Percentiles rank a stretch among this genome's conserved stretches.
These are phyloP conservation scores for Fusarium buxicola DNA, from an alignment of 2,329 filamentous ascomycete genomes.

Conservation along the genomic window DNA sequence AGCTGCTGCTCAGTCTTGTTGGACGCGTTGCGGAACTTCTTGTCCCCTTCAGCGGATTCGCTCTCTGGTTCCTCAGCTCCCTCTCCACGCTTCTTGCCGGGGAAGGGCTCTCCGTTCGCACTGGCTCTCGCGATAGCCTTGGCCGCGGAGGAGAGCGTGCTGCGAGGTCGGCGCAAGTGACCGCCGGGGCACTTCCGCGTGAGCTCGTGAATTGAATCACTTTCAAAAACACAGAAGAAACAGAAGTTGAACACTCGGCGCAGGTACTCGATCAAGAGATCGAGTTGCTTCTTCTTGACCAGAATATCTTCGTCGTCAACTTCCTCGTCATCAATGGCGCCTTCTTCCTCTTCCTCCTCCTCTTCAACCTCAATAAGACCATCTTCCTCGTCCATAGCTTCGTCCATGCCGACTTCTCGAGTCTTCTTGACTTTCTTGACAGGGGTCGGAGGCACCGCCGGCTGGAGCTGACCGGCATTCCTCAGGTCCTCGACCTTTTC, in stretches of 20 bases:
- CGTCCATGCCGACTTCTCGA: slow-evolving; percentile 69
- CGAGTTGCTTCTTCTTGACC: slow-evolving; percentile 95
- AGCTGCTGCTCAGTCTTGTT: slow-evolving; percentile 91
- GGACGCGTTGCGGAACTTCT: slow-evolving; percentile 75
- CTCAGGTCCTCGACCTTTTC: slow-evolving; percentile 86
- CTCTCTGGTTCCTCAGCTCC: slow-evolving; percentile 71
- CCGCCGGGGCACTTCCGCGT: slow-evolving; percentile 96
- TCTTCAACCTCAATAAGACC: slow-evolving; percentile 79
- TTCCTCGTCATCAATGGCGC: slow-evolving; percentile 84
- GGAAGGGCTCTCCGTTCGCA: slow-evolving; percentile 84
- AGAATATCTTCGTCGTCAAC: slow-evolving; percentile 90
- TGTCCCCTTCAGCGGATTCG: slow-evolving; percentile 65
- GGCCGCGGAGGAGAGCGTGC: slow-evolving; percentile 83
- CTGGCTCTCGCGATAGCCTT: slow-evolving; percentile 89
- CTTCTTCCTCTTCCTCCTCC: slow-evolving; percentile 86
- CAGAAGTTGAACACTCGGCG: slow-evolving; percentile 98
- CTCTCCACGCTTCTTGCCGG: slow-evolving; percentile 79
- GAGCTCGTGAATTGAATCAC: slow-evolving; percentile 95
- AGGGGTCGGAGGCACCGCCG: slow-evolving; percentile 64
- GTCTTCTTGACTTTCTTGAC: slow-evolving; percentile 71
- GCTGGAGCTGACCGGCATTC: slow-evolving; percentile 80
- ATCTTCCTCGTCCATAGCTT: slow-evolving; percentile 72
- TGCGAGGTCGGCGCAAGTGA: slow-evolving; percentile 91
- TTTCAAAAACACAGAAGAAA: slow-evolving; percentile 99
- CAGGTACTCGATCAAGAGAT: slow-evolving; percentile 95